Evolutionary conservation across 768 basidiomycete species (phyloP).

Genomic region (Boletus barrowsii): DNA sequence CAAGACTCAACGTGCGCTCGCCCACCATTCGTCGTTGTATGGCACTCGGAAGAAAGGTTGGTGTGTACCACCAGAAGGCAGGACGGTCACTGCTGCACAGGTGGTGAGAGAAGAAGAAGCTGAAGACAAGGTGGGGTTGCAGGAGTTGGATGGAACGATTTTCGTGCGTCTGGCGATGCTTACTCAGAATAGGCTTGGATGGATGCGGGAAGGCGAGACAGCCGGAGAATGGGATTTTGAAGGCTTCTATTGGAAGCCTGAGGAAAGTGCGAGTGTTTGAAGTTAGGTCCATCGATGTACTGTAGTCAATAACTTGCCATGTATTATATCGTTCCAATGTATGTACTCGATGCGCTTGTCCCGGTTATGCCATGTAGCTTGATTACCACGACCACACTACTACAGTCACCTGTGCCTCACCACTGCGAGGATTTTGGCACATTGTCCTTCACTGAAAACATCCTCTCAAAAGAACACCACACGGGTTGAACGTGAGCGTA

Average conservation of each 20-base stretch:
- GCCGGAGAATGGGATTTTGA: slow-evolving; percentile 21
- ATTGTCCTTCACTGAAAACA: too few species aligned
- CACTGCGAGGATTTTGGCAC: too few species aligned
- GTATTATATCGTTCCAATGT: too few species aligned
- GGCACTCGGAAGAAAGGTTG: slow-evolving; percentile 35
- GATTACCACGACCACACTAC: too few species aligned
- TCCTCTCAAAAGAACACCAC: too few species aligned
- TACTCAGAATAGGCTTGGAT: slow-evolving; percentile 41
- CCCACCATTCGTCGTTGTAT: slow-evolving; percentile 43
- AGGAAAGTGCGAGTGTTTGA: background rate
- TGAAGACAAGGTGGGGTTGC: slow-evolving; percentile 23
- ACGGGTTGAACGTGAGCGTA: background rate
- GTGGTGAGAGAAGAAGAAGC: slow-evolving; percentile 21
- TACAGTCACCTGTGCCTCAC: too few species aligned
- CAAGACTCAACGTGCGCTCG: slow-evolving; percentile 48
- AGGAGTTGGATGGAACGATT: slow-evolving; percentile 55
- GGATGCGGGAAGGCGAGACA: slow-evolving; percentile 39
- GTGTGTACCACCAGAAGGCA: slow-evolving; percentile 10
- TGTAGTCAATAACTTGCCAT: too few species aligned
- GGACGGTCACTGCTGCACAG: slow-evolving; percentile 18
- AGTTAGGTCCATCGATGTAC: too few species aligned
- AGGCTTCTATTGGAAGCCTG: slow-evolving; percentile 15
- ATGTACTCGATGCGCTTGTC: too few species aligned
- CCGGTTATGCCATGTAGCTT: too few species aligned
- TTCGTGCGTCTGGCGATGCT: slow-evolving; percentile 57